Percentiles rank a stretch among this genome's conserved stretches.
Conservation (phyloP, 169 alveolate genomes). For the Babesia gibsoni region DNA sequence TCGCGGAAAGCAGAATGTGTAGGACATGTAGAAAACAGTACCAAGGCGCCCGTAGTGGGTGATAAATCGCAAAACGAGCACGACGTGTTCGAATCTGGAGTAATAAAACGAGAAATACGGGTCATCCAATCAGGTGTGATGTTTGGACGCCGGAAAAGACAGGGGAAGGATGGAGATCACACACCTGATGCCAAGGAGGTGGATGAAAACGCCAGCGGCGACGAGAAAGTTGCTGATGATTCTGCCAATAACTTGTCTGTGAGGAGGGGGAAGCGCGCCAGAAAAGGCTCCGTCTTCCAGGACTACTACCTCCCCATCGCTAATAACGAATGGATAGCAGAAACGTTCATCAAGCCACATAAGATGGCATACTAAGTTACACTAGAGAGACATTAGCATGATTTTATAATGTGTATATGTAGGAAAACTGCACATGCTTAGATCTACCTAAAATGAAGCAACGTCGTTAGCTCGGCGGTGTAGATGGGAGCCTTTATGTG, state of each 20-base stretch:
- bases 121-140: not conserved
- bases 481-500: too few relatives aligned
- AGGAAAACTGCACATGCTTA: too few relatives aligned
- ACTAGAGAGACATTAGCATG: too few relatives aligned
- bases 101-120: conserved; percentile 5
- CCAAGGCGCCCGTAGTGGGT: not conserved
- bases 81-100: not conserved
- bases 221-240: not conserved
- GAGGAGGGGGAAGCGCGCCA: conserved; percentile 17
- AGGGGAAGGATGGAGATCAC: not conserved
- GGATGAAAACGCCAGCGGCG: conserved; percentile 3
- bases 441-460: too few relatives aligned
- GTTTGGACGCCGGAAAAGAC: not conserved
- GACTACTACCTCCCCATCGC: conserved; percentile 49
- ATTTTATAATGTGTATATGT: too few relatives aligned
- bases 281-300: conserved; percentile 32
- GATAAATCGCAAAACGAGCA: not conserved
- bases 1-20: not conserved
- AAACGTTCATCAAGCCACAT: conserved; percentile 31
- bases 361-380: conserved; percentile 35
- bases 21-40: not conserved
- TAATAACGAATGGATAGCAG: conserved; percentile 52
- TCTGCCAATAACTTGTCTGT: too few relatives aligned
- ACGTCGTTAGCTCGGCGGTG: too few relatives aligned
- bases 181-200: not conserved